A percentile compares a stretch with the other conserved stretches of the same genome.
Conservation (phyloP, 208 protist genomes). For the Trypanosoma avium region DNA sequence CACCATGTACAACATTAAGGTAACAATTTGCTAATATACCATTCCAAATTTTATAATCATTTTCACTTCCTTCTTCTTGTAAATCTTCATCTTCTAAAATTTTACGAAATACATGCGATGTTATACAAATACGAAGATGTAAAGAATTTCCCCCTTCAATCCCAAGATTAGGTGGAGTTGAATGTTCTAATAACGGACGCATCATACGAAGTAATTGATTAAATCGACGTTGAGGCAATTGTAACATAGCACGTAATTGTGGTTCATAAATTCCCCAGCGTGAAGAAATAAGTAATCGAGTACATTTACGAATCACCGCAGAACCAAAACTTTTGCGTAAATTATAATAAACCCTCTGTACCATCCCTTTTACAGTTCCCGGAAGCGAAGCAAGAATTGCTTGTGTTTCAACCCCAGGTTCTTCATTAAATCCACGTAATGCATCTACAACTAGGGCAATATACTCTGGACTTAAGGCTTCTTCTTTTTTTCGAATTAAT, state of each 20-base stretch:
- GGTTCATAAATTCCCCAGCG: conserved; percentile 68
- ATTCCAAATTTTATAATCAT: conserved; percentile 67
- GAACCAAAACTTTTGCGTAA: conserved; percentile 44
- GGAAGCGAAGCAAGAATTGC: conserved; percentile 50
- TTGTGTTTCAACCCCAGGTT: conserved; percentile 46
- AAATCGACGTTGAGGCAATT: conserved; percentile 44
- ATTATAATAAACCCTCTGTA: conserved; percentile 43
- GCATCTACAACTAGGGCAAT: conserved; percentile 61
- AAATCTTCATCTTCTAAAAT: conserved; percentile 36
- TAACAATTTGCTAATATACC: conserved; percentile 49
- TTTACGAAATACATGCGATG: conserved; percentile 41
- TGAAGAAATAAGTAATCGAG: conserved; percentile 53
- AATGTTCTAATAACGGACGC: conserved; percentile 47
- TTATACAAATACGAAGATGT: conserved; percentile 38
- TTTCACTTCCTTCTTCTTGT: conserved; percentile 19
- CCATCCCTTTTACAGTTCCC: conserved; percentile 48
- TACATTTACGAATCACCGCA: conserved; percentile 37
- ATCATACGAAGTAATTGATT: conserved; percentile 75
- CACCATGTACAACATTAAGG: conserved; percentile 39
- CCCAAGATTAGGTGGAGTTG: conserved; percentile 7
- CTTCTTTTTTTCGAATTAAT: conserved; percentile 49
- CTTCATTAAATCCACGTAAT: conserved; percentile 50
- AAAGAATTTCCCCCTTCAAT: conserved; percentile 40
- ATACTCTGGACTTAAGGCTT: conserved; percentile 58
- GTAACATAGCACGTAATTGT: conserved; percentile 59